These are phyloP conservation scores for Leccinum subtestaceum DNA, from an alignment of 768 basidiomycete species.

Conservation along the genomic window DNA sequence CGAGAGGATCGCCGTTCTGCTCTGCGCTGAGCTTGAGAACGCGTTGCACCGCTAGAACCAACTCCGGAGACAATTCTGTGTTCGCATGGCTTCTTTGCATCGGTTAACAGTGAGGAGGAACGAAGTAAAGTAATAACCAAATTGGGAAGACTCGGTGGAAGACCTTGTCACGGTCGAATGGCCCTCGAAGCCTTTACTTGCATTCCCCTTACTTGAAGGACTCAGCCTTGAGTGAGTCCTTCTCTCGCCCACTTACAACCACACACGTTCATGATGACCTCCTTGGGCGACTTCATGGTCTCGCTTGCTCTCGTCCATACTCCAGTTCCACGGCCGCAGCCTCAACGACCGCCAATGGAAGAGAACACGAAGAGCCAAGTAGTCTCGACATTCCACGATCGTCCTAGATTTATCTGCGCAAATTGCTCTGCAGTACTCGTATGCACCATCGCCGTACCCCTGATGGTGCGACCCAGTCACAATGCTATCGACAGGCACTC, in stretches of 20 bases:
- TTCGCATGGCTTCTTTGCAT: constrained; percentile 24
- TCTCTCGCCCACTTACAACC: background rate
- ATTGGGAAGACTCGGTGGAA: constrained; percentile 12
- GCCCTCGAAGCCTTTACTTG: background rate
- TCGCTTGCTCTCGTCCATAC: constrained; percentile 15
- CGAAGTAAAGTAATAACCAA: background rate
- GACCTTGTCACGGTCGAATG: too few species aligned
- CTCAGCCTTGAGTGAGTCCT: constrained; percentile 10
- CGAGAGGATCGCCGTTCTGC: constrained; percentile 50
- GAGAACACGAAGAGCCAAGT: constrained; percentile 56
- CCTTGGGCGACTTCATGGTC: constrained; percentile 22
- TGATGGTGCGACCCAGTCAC: background rate
- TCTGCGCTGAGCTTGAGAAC: constrained; percentile 54
- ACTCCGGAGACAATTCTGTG: constrained; percentile 61
- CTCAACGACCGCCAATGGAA: constrained; percentile 12
- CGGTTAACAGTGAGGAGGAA: background rate
- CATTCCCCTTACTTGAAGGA: background rate
- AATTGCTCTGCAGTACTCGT: constrained; percentile 73
- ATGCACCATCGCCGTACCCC: constrained; percentile 24
- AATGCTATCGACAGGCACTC: constrained; percentile 47
- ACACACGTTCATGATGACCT: constrained; percentile 13
- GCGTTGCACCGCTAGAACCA: constrained; percentile 68
- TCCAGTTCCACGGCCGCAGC: background rate
- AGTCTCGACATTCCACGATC: constrained; percentile 58
- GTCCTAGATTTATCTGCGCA: constrained; percentile 65